Conservation (phyloP, 2,329 filamentous ascomycete genomes). For the Ceratocystis albifundus region DNA sequence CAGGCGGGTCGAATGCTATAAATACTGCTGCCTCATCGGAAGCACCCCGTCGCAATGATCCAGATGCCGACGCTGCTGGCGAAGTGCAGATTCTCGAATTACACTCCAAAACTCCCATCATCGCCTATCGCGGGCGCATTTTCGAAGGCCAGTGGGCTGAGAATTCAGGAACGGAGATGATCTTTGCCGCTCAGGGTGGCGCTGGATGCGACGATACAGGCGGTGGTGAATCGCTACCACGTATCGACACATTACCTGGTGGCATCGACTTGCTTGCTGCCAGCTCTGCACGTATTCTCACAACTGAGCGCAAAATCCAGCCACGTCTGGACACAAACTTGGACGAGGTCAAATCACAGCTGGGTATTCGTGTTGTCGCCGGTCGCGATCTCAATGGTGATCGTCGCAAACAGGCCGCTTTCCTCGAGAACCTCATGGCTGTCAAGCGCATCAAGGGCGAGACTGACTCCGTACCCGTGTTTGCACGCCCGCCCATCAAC, state of each 20-base stretch:
- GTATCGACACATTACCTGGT: constrained; percentile 41
- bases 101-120: constrained; percentile 61
- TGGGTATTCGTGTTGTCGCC: constrained; percentile 37
- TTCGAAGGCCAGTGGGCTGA: constrained; percentile 74
- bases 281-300: constrained; percentile 57
- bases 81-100: constrained; percentile 73
- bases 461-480: constrained; percentile 52
- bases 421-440: constrained; percentile 54
- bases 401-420: constrained; percentile 41
- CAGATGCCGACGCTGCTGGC: constrained; percentile 24
- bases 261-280: constrained; percentile 62
- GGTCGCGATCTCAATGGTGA: constrained; percentile 39
- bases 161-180: constrained; percentile 71
- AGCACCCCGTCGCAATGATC: background rate
- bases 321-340: constrained; percentile 31
- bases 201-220: constrained; percentile 31
- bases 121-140: constrained; percentile 67
- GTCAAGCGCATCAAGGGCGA: constrained; percentile 55
- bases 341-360: constrained; percentile 32
- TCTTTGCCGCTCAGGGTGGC: constrained; percentile 46
- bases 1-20: background rate
- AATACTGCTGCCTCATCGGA: background rate
- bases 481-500: constrained; percentile 37
- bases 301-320: constrained; percentile 50
- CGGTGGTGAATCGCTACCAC: constrained; percentile 31